Evolutionary conservation across 1,284 basidiomycete species (phyloP).

Genomic region (Malassezia brasiliensis): DNA sequence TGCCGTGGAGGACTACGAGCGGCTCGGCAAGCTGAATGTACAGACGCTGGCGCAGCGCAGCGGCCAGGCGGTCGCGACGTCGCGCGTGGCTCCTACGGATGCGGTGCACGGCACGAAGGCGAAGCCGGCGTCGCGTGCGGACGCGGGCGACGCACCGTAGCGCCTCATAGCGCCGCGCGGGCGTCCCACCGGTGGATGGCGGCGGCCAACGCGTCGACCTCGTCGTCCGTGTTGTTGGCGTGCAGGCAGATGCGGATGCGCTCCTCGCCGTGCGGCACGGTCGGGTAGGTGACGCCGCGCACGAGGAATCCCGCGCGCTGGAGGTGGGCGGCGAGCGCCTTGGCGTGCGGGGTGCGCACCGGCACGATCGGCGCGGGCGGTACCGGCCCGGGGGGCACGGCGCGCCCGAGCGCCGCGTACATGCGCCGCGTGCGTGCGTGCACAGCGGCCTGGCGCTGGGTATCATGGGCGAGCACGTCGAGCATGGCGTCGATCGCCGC

Average conservation of each 20-base stretch:
- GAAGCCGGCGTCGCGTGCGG: no score
- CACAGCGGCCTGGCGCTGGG: not conserved
- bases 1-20: constrained; percentile 23
- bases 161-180: not conserved
- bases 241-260: constrained; percentile 77
- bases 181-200: not conserved
- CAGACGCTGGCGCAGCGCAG: constrained; percentile 22
- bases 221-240: constrained; percentile 59
- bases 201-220: constrained; percentile 54
- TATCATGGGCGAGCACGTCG: constrained; percentile 7
- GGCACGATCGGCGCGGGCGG: constrained; percentile 66
- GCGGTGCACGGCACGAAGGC: not conserved
- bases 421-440: constrained; percentile 7
- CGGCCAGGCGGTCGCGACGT: not conserved
- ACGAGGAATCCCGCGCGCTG: constrained; percentile 59
- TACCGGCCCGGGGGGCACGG: not conserved
- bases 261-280: constrained; percentile 70
- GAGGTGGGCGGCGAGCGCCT: constrained; percentile 61
- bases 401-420: constrained; percentile 1
- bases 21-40: constrained; percentile 29
- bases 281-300: constrained; percentile 63
- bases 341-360: constrained; percentile 65
- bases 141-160: no score
- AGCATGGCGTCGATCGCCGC: constrained; percentile 13
- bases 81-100: not conserved